These are phyloP conservation scores for Nicotiana tabacum DNA, from an alignment of 257 asterid genomes.

Conservation along the genomic window DNA sequence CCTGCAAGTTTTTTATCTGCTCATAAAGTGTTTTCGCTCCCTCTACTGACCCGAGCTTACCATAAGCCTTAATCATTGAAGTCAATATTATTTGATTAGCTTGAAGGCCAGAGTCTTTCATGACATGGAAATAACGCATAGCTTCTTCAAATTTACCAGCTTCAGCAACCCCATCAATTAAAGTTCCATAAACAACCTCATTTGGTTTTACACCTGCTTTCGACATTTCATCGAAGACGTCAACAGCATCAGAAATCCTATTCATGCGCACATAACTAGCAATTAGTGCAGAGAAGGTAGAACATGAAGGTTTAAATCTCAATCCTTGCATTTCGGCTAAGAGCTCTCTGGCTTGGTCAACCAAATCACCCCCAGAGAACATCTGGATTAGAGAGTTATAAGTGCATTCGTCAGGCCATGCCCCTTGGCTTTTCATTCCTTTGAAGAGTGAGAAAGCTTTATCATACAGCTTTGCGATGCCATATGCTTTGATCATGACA, in stretches of 20 bases:
- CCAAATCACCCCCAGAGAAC: conserved; percentile 60
- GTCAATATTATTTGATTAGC: conserved; percentile 65
- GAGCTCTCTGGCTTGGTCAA: conserved; percentile 54
- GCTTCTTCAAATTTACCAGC: conserved; percentile 76
- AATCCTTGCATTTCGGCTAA: conserved; percentile 63
- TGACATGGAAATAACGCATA: conserved; percentile 42
- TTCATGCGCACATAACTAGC: conserved; percentile 44
- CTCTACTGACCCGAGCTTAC: conserved; percentile 62
- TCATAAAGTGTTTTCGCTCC: conserved; percentile 70
- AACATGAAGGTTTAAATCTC: conserved; percentile 59
- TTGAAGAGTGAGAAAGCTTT: conserved; percentile 66
- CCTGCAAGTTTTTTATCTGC: conserved; percentile 52
- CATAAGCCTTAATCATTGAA: conserved; percentile 82
- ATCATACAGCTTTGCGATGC: conserved; percentile 58
- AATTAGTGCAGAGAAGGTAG: conserved; percentile 65
- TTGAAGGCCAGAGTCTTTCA: conserved; percentile 62
- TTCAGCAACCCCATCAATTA: conserved; percentile 74
- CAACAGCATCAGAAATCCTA: conserved; percentile 55
- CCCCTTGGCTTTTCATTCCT: conserved; percentile 84
- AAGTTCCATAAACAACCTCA: conserved; percentile 67
- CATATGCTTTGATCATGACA: conserved; percentile 94
- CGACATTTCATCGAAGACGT: conserved; percentile 59
- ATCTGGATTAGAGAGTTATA: conserved; percentile 83
- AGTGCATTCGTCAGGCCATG: conserved; percentile 93
- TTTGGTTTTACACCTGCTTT: conserved; percentile 57